These are phyloP conservation scores for Saturnispora besseyi DNA, from an alignment of 805 yeast species.

Conservation along the genomic window DNA sequence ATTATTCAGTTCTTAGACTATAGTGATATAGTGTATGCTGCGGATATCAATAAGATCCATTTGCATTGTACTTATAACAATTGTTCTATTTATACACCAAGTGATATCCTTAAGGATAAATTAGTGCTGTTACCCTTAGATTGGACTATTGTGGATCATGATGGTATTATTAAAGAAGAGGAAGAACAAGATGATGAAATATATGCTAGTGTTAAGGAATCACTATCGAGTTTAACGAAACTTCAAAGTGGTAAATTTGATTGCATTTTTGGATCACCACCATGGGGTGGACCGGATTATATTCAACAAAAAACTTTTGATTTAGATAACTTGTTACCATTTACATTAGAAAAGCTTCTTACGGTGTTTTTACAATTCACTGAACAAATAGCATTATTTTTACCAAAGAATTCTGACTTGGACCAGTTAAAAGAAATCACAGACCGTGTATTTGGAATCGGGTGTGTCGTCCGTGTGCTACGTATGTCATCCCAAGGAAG, in stretches of 20 bases:
- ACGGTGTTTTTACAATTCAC: slow-evolving; percentile 32
- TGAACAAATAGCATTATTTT: slow-evolving; percentile 44
- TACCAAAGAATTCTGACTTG: slow-evolving; percentile 52
- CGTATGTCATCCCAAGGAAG: slow-evolving; percentile 25
- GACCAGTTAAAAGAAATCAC: slow-evolving; percentile 43
- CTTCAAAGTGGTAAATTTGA: slow-evolving; percentile 30
- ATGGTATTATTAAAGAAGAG: background rate
- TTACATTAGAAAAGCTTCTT: slow-evolving; percentile 37
- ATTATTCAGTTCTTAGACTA: slow-evolving; percentile 50
- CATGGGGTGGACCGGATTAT: slow-evolving; percentile 80
- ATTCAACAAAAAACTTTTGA: slow-evolving; percentile 34
- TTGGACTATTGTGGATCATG: slow-evolving; percentile 6
- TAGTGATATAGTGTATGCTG: slow-evolving; percentile 8
- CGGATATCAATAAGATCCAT: slow-evolving; percentile 11
- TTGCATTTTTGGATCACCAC: slow-evolving; percentile 64
- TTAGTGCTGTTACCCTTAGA: slow-evolving; percentile 8
- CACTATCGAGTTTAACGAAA: background rate
- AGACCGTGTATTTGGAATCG: slow-evolving; percentile 33
- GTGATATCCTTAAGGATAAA: slow-evolving; percentile 1
- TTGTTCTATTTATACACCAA: slow-evolving; percentile 3
- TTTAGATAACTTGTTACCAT: slow-evolving; percentile 36
- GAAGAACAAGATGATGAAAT: background rate
- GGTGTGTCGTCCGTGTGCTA: slow-evolving; percentile 9
- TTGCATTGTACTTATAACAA: slow-evolving; percentile 12
- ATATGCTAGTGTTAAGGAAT: slow-evolving; percentile 5